A percentile compares a stretch with the other conserved stretches of the same genome.
These are phyloP conservation scores for Aspergillus biplanus DNA, from an alignment of 495 filamentous ascomycete genomes.

Conservation along the genomic window DNA sequence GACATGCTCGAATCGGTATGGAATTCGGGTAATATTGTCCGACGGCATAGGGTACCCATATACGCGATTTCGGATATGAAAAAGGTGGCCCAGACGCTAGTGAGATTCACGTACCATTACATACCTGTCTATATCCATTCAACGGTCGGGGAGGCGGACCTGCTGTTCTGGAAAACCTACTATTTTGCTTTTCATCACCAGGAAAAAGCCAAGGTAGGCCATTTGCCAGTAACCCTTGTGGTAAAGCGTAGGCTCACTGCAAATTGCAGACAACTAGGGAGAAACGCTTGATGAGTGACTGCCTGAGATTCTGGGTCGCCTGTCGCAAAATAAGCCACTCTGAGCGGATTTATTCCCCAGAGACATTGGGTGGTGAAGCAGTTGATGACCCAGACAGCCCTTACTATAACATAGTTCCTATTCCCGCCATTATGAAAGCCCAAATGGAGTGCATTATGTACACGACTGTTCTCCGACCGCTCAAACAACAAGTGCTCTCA, in stretches of 20 bases:
- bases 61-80: slow-evolving; percentile 19
- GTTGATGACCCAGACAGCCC: slow-evolving; percentile 17
- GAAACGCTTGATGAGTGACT: slow-evolving; percentile 14
- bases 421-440: slow-evolving; percentile 19
- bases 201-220: slow-evolving; percentile 21
- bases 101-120: slow-evolving; percentile 12
- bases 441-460: slow-evolving; percentile 26
- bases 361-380: slow-evolving; percentile 6
- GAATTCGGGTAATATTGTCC: slow-evolving; percentile 3
- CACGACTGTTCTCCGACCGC: slow-evolving; percentile 17
- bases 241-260: slow-evolving; percentile 11
- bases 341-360: slow-evolving; percentile 12
- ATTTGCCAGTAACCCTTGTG: not conserved
- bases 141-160: slow-evolving; percentile 13
- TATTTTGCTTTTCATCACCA: slow-evolving; percentile 18
- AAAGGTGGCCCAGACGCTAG: slow-evolving; percentile 8
- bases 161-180: slow-evolving; percentile 19
- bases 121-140: slow-evolving; percentile 15
- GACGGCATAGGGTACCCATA: slow-evolving; percentile 12
- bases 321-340: slow-evolving; percentile 20
- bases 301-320: slow-evolving; percentile 19
- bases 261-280: slow-evolving; percentile 11
- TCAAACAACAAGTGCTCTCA: slow-evolving; percentile 13
- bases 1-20: slow-evolving; percentile 20
- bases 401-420: slow-evolving; percentile 15